Evolutionary conservation across 768 basidiomycete genomes (phyloP), one percentile per base, ranked within the genome.

Genomic region (Gelatoporia subvermispora): DNA sequence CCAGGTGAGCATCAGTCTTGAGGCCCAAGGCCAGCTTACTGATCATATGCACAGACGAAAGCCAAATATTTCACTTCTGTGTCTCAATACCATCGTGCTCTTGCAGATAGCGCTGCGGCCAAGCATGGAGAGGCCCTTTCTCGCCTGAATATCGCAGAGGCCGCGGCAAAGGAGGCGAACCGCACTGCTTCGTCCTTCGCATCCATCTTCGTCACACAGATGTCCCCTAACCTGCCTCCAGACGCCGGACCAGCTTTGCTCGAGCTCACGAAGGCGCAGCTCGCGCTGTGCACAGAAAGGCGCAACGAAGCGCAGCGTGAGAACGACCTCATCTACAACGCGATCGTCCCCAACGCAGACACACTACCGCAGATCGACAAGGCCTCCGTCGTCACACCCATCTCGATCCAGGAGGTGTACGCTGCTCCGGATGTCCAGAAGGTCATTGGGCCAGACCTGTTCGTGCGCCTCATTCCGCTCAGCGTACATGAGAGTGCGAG

Each of bases 311-410:
- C 88, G 0, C 76, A 79, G 46, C 83, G 88, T 45, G 93, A 96
- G 69, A 98, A 98, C 65, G 95, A 98, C 62, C 80, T 99, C 44
- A 95, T 99, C 55, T 99, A 99, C 71, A 93, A 98, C 61, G 91
- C 91, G 3, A 77, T 94, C 48, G 68, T 93, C 0, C 90, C 93
- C 5, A 70, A 86, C 8, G 75, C 82, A 2, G 89, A 94, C 34
- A 77, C 87, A 0, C 76, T 98, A 1, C 81, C 93, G 0, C 61
- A 69, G 8, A 81, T 99, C 51, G 96, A 98, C 47, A 93, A 93
- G 65, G 74, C 86, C 0, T 68, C 73, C 1, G 82, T 94, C 4
- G 93, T 93, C 2, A 83, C 82, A 0, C 83, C 92, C 0, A 85
- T 96, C 45, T 79, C 88, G 1, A 99, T 98, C 48, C 94, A 98